Conservation (phyloP, 768 basidiomycete genomes). For the Serendipita sp. region DNA sequence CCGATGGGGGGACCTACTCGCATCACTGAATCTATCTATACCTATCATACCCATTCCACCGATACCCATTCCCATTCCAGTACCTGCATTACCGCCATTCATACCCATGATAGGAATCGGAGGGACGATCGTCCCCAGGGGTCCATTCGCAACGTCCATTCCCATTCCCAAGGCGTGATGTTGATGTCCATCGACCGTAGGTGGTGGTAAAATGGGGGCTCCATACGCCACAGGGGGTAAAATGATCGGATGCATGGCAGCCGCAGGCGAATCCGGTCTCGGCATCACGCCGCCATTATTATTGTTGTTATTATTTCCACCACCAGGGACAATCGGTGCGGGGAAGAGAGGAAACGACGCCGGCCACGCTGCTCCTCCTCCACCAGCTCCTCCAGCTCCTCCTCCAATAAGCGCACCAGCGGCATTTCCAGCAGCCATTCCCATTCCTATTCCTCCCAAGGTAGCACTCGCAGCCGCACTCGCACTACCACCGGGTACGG, state of each 20-base stretch:
- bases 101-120: too few relatives aligned
- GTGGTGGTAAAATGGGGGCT: not conserved
- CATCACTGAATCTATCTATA: not conserved
- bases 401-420: not conserved
- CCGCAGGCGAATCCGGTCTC: not conserved
- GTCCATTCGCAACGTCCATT: not conserved
- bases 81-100: too few relatives aligned
- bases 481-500: not conserved
- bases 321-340: not conserved
- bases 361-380: not conserved
- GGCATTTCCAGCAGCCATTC: too few relatives aligned
- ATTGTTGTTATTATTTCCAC: not conserved
- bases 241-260: slow-evolving; percentile 5
- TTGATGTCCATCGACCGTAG: not conserved
- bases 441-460: too few relatives aligned
- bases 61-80: too few relatives aligned
- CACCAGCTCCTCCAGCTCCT: slow-evolving; percentile 6
- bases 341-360: not conserved
- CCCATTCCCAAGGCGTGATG: not conserved
- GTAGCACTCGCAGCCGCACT: not conserved
- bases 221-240: slow-evolving; percentile 1
- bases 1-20: not conserved
- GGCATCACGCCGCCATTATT: not conserved
- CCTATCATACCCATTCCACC: too few relatives aligned
- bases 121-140: not conserved